Conservation (phyloP, 169 alveolate species). For the Plasmodium reichenowi region DNA sequence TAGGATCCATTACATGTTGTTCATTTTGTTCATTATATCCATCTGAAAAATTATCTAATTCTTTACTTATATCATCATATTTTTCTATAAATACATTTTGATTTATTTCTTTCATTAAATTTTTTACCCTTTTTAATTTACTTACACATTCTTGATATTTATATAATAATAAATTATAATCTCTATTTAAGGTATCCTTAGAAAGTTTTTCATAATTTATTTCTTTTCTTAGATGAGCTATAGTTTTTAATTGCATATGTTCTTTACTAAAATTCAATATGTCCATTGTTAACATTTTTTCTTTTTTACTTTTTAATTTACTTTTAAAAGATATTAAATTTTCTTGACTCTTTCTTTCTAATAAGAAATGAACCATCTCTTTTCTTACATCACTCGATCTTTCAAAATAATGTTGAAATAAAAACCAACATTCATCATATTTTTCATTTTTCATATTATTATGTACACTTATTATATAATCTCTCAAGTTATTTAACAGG, state of each 20-base stretch:
- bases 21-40: slow-evolving; percentile 10
- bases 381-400: slow-evolving; percentile 24
- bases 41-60: slow-evolving; percentile 19
- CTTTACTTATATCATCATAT: slow-evolving; percentile 10
- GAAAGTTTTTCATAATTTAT: slow-evolving; percentile 42
- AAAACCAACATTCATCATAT: slow-evolving; percentile 55
- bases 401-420: slow-evolving; percentile 57
- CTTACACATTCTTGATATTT: slow-evolving; percentile 59
- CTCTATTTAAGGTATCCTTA: slow-evolving; percentile 32
- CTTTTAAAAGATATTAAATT: not conserved
- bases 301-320: not conserved
- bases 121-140: slow-evolving; percentile 45
- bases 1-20: not conserved
- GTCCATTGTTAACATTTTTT: slow-evolving; percentile 19
- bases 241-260: slow-evolving; percentile 39
- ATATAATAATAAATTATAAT: slow-evolving; percentile 40
- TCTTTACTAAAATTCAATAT: slow-evolving; percentile 56
- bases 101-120: slow-evolving; percentile 51
- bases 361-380: slow-evolving; percentile 40
- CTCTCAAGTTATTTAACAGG: slow-evolving; percentile 39
- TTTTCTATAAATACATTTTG: not conserved
- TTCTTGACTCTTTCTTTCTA: slow-evolving; percentile 36
- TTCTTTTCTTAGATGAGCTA: slow-evolving; percentile 61
- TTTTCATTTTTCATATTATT: slow-evolving; percentile 10
- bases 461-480: slow-evolving; percentile 26